Conservation (phyloP, 2,329 filamentous ascomycete species). For the Dothistroma pini region DNA sequence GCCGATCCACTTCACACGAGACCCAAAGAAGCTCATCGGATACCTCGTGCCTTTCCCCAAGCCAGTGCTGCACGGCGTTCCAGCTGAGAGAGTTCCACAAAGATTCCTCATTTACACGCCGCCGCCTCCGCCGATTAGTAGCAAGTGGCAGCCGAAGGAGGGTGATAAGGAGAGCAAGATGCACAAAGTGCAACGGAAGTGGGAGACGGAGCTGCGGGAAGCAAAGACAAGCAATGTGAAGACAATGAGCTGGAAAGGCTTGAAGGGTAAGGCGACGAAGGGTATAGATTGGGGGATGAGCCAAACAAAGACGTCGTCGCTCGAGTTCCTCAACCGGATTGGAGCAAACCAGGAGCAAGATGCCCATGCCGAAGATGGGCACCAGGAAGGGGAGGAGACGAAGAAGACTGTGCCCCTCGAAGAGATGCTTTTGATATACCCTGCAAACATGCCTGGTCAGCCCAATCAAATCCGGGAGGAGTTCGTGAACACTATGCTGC, state of each 20-base stretch:
- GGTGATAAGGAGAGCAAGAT: slow-evolving; percentile 43
- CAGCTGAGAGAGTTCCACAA: slow-evolving; percentile 35
- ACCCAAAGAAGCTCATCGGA: slow-evolving; percentile 42
- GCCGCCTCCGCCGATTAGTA: slow-evolving; percentile 38
- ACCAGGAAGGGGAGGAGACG: slow-evolving; percentile 19
- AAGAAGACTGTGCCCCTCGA: slow-evolving; percentile 33
- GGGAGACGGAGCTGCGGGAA: slow-evolving; percentile 44
- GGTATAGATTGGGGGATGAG: slow-evolving; percentile 42
- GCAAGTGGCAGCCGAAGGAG: slow-evolving; percentile 37
- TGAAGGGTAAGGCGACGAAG: slow-evolving; percentile 41
- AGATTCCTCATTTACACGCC: slow-evolving; percentile 47
- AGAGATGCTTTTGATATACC: slow-evolving; percentile 43
- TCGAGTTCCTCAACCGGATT: slow-evolving; percentile 45
- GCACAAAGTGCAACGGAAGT: slow-evolving; percentile 45
- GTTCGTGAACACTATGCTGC: slow-evolving; percentile 43
- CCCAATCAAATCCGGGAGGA: slow-evolving; percentile 34
- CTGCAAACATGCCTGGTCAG: slow-evolving; percentile 23
- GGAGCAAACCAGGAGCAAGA: slow-evolving; percentile 15
- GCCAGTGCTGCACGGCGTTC: slow-evolving; percentile 31
- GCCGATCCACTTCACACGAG: slow-evolving; percentile 40
- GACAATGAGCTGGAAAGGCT: slow-evolving; percentile 44
- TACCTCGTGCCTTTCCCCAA: slow-evolving; percentile 47
- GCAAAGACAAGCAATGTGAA: slow-evolving; percentile 37
- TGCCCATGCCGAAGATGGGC: slow-evolving; percentile 13
- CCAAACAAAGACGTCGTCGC: slow-evolving; percentile 39